Evolutionary conservation across 495 filamentous ascomycete genomes (phyloP).

Genomic region (Mytilinidion resinicola): DNA sequence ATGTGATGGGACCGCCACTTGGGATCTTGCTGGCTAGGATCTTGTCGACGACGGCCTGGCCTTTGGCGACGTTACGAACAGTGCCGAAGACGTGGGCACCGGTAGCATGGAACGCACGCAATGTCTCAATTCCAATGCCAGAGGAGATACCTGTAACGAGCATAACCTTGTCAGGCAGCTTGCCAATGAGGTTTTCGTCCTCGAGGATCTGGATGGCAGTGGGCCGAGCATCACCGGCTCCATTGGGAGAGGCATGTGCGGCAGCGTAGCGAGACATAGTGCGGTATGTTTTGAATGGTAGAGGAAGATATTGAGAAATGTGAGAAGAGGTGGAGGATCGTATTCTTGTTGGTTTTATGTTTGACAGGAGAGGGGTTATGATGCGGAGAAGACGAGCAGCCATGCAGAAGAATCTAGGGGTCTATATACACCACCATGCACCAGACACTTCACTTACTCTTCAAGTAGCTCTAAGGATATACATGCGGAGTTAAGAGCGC

Average conservation of each 20-base stretch:
- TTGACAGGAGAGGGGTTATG: no score
- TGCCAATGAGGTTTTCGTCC: constrained; percentile 38
- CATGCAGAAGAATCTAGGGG: no score
- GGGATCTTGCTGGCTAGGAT: constrained; percentile 19
- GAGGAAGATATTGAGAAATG: no score
- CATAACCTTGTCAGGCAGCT: constrained; percentile 49
- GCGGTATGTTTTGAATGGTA: background rate
- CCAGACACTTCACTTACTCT: no score
- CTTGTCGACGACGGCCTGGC: constrained; percentile 25
- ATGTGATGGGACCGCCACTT: constrained; percentile 25
- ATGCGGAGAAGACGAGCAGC: no score
- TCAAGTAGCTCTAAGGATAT: no score
- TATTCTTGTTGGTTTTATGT: no score
- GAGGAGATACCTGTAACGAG: constrained; percentile 66
- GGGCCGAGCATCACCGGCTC: constrained; percentile 43
- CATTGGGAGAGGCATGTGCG: constrained; percentile 27
- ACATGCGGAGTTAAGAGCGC: no score
- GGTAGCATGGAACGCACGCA: constrained; percentile 40
- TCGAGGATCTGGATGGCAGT: constrained; percentile 42
- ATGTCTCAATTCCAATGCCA: constrained; percentile 47
- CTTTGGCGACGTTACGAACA: constrained; percentile 38
- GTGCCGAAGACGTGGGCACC: constrained; percentile 44
- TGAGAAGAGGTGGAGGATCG: no score
- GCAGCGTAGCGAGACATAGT: constrained; percentile 6
- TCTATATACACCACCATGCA: no score